Conservation (phyloP, 176 grass and related monocot species). For the Oryza brachyantha region DNA sequence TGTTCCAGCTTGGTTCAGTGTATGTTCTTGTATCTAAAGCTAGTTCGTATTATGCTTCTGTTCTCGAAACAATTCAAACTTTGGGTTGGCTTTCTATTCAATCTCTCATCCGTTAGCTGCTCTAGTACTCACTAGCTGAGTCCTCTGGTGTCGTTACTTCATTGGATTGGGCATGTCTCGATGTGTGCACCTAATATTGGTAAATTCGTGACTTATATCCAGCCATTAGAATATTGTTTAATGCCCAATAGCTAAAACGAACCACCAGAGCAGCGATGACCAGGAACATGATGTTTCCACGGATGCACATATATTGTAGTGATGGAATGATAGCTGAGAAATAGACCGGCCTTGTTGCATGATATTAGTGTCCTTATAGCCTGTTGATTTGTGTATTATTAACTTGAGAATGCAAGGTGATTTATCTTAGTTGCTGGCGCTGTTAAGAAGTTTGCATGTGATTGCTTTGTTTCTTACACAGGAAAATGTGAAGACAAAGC, state of each 20-base stretch:
- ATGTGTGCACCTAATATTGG: background rate
- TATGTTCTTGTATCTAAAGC: background rate
- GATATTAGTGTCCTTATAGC: background rate
- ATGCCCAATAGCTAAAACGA: background rate
- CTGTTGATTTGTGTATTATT: background rate
- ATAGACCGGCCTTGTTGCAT: background rate
- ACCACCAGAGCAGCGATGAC: background rate
- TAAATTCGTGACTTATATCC: background rate
- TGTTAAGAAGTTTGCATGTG: background rate
- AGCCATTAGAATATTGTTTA: background rate
- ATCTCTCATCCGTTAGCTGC: background rate
- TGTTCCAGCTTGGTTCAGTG: background rate
- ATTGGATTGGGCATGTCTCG: background rate
- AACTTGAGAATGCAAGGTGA: background rate
- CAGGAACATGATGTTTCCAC: background rate
- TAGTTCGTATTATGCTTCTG: constrained; percentile 1
- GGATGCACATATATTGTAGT: background rate
- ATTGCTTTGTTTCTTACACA: constrained; percentile 37
- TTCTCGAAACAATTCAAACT: constrained; percentile 4
- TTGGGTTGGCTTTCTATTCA: background rate
- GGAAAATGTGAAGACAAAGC: constrained; percentile 99
- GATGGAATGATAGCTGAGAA: background rate
- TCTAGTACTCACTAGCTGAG: background rate
- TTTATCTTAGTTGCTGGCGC: constrained; percentile 15
- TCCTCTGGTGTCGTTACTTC: background rate